Evolutionary conservation across 106 monocot species (phyloP).

Genomic region (Apostasia shenzhenica): DNA sequence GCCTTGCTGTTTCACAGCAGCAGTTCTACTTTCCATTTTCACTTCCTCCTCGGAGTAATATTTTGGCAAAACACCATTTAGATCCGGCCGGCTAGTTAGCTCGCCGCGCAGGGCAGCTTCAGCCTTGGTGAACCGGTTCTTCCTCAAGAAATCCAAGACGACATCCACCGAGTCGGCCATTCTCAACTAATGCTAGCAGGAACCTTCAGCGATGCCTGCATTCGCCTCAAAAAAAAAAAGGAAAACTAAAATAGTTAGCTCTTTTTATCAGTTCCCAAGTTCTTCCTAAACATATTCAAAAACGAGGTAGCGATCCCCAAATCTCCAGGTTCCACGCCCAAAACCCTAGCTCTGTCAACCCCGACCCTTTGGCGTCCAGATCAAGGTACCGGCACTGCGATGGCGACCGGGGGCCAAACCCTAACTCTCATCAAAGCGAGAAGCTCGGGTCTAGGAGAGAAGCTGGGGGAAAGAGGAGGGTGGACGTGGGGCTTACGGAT

Average conservation of each 20-base stretch:
- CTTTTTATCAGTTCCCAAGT: background rate
- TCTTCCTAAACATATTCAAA: background rate
- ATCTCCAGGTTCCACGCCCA: background rate
- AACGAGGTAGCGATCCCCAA: background rate
- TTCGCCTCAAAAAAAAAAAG: background rate
- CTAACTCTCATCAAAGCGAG: background rate
- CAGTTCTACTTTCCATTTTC: constrained; percentile 11
- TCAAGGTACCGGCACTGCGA: background rate
- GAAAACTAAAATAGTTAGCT: background rate
- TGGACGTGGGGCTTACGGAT: background rate
- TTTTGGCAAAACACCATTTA: constrained; percentile 27
- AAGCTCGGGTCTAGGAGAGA: background rate
- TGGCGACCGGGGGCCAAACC: background rate
- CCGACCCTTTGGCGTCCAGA: constrained; percentile 1
- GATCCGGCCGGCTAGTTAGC: constrained; percentile 32
- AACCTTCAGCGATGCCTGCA: constrained; percentile 5
- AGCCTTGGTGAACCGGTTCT: constrained; percentile 67
- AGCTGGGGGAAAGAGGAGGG: background rate
- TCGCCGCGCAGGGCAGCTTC: constrained; percentile 86
- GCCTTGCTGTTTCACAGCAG: constrained; percentile 15
- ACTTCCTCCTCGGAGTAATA: constrained; percentile 21
- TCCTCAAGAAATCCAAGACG: constrained; percentile 75
- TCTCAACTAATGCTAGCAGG: background rate
- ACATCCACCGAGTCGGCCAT: constrained; percentile 77
- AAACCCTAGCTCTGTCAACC: constrained; percentile 6